A percentile compares a stretch with the other conserved stretches of the same genome.
phyloP scores from a whole-genome alignment of 2,329 filamentous ascomycete genomes.

The Paracoccidioides brasiliensis region DNA sequence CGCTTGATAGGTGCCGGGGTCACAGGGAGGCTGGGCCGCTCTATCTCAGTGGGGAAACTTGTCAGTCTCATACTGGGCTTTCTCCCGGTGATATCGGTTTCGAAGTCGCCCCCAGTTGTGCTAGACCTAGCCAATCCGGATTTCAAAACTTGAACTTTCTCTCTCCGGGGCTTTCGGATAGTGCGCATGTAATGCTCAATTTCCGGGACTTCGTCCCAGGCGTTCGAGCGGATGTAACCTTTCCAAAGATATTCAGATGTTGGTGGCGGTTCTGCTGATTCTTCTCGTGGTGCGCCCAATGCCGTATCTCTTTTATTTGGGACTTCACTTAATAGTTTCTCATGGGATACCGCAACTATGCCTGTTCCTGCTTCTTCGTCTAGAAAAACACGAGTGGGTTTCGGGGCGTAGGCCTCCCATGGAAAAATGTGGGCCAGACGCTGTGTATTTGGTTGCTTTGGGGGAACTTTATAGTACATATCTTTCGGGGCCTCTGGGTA shows the following conservation, averaged over 20 bases:
- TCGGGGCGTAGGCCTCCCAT: slow-evolving; percentile 63
- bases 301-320: neutral
- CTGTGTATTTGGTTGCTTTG: slow-evolving; percentile 42
- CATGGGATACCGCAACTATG: neutral
- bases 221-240: slow-evolving; percentile 63
- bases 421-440: slow-evolving; percentile 66
- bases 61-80: slow-evolving; percentile 56
- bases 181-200: slow-evolving; percentile 79
- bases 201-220: slow-evolving; percentile 83
- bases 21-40: slow-evolving; percentile 78
- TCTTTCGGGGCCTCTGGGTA: slow-evolving; percentile 75
- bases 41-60: slow-evolving; percentile 71
- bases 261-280: slow-evolving; percentile 9
- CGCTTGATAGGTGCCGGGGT: slow-evolving; percentile 69
- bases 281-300: slow-evolving; percentile 8
- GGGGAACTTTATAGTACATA: slow-evolving; percentile 78
- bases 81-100: slow-evolving; percentile 19
- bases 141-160: slow-evolving; percentile 30
- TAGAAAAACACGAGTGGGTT: slow-evolving; percentile 39
- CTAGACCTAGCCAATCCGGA: slow-evolving; percentile 10
- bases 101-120: slow-evolving; percentile 14
- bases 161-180: slow-evolving; percentile 51
- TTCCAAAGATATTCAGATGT: slow-evolving; percentile 53
- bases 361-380: slow-evolving; percentile 16
- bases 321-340: neutral